Evolutionary conservation across 108 stramenopile species (phyloP), one percentile per base, ranked within the genome.

Genomic region (Thalassiosira profunda): DNA sequence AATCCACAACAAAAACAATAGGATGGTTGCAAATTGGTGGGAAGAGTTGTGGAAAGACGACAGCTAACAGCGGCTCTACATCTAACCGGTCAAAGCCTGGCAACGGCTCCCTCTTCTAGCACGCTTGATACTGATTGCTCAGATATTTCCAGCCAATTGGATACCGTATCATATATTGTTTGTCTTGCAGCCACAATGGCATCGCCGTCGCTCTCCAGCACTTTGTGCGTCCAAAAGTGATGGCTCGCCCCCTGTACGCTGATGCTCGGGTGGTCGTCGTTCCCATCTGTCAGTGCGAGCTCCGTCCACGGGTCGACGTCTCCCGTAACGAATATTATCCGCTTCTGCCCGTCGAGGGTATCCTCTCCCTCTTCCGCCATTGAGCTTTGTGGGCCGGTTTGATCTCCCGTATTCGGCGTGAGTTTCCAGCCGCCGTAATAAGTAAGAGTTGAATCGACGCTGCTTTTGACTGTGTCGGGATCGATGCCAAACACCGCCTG

Each of bases 271-370:
- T 86, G 60, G 18, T 35, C 20, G 18, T 72, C 59, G 6, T 51
- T 64, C 21, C 64, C 76, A 25, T 48, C 58, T 17, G 69, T 54
- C 2, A 98, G 65, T 4, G 88, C 82, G 17, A 94, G 75, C 14
- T 72, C 86, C 9, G 84, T 88, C 98, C 98, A 98, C 0, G 98
- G 98, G 81, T 98, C 98, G 6, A 96, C 91, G 51, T 93, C 76
- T 17, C 98, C 98, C 72, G 91, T 97, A 25, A 92, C 82, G 48
- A 88, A 95, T 12, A 97, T 45, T 26, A 98, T 91, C 10, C 91
- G 82, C 21, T 63, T 52, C 5, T 73, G 62, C 10, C 44, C 38
- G 20, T 42, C 12, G 43, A 24, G 14, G 8, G 8, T 36, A 35
- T 48, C 47, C 24, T 48, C 20, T 24, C 47, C 47, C n/a, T n/a